Evolutionary conservation across 139 green algal species (phyloP), one percentile per base, ranked within the genome.

Genomic region (Eudorina sp.): DNA sequence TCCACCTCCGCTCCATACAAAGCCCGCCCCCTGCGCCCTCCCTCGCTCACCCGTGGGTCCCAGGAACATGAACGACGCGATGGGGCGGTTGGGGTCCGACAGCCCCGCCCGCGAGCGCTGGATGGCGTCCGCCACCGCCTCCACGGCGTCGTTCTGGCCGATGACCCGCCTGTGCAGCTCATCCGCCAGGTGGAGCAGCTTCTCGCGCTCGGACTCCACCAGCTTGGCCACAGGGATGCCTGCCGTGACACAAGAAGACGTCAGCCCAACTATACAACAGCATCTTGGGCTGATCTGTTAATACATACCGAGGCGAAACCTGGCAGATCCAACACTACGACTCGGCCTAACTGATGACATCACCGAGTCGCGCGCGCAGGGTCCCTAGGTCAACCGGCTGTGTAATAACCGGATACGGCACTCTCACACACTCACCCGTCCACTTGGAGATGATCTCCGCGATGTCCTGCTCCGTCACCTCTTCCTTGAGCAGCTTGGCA

Each of bases 61-160:
- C 86, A 99, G 93, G 91, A 99, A 99, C 96, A 99, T 99, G 94
- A 99, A 99, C 72, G 85, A 95, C 19, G 98, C 98, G 77, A 99
- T 99, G 72, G 98, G 98, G 53, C 84, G 73, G 79, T 92, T 91
- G 80, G 92, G 92, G 88, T 99, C 97, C 13, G 92, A 91, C 68
- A 99, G 93, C 6, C 97, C 97, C n/a, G 97, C 97, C 18, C 97
- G 92, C 2, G 93, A 97, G 81, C 97, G 93, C 95, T 99, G 97
- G 88, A 99, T 99, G 48, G 97, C 97, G 78, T 99, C 97, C 34
- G 96, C 93, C 73, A 99, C 97, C 7, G 94, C 94, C 53, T 94
- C 89, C 41, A 99, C 96, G 3, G 97, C 97, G 83, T 97, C 94
- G 51, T 99, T 92, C 92, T 98, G 96, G 36, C 96, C 96, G 18